phyloP scores from a whole-genome alignment of 1,284 basidiomycete species.

The Tetrapyrgos nigripes region DNA sequence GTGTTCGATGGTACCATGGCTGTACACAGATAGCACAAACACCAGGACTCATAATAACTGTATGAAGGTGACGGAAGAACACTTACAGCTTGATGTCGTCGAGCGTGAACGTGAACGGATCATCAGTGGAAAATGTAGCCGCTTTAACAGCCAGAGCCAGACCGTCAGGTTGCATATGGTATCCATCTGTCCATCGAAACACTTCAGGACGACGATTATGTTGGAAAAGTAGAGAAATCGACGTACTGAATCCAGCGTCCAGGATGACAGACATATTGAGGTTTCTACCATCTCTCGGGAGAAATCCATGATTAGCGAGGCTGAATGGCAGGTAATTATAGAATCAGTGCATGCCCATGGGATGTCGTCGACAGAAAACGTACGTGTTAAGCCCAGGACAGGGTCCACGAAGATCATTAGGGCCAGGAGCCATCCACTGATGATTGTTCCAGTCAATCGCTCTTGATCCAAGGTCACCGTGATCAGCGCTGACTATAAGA shows the following conservation, averaged over 20 bases:
- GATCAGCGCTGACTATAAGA: too few relatives aligned
- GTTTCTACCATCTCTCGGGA: conserved; percentile 19
- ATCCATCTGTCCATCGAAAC: conserved; percentile 13
- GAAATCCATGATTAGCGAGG: conserved; percentile 24
- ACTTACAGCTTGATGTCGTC: conserved; percentile 18
- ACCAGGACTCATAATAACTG: neutral
- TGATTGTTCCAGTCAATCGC: conserved; percentile 9
- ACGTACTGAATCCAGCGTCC: conserved; percentile 13
- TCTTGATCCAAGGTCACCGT: too few relatives aligned
- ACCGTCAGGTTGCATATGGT: conserved; percentile 16
- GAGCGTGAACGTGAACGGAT: conserved; percentile 10
- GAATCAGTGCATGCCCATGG: neutral
- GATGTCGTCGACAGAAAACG: neutral
- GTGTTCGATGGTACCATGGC: conserved; percentile 26
- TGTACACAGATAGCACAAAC: conserved; percentile 8
- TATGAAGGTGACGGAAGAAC: neutral
- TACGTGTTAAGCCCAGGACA: conserved; percentile 24
- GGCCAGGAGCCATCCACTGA: conserved; percentile 15
- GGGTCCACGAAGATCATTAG: too few relatives aligned
- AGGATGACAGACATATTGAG: conserved; percentile 19
- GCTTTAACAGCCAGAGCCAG: conserved; percentile 16
- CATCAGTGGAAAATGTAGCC: conserved; percentile 15
- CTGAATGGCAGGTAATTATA: too few relatives aligned
- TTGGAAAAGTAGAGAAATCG: neutral
- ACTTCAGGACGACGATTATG: neutral